Evolutionary conservation across 345 rosid genomes (phyloP), one percentile per base, ranked within the genome.

Genomic region (Aethionema arabicum): DNA sequence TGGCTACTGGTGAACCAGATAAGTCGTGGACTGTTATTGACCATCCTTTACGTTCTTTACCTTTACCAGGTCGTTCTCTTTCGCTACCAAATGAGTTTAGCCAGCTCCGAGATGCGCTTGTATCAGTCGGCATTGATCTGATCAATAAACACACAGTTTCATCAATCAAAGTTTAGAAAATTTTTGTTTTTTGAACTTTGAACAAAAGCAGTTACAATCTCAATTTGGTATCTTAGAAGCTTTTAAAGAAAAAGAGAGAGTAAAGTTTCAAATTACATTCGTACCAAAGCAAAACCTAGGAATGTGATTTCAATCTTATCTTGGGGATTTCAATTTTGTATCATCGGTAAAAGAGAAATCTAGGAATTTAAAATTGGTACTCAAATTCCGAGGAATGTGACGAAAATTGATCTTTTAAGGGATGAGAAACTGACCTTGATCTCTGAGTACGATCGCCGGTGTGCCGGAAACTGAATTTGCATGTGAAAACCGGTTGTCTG

Each of bases 401-500:
- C 47, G 47, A 39, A 30, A 44, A 57, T 33, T 48, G 51, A 50
- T 49, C 36, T 29, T n/a, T n/a, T 16, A 11, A 21, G 32, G 13
- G 42, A 35, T 27, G 30, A 21, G 32, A 52, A 48, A 75, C 84
- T 42, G 31, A 91, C 98, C 93, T 85, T 58, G 96, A 77, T 59
- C 85, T 68, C 51, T 77, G 87, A 67, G 73, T 77, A 9, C 89
- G 85, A 75, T 85, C 93, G 5, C 84, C 82, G 43, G 84, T 76
- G 72, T 59, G 78, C 65, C 95, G 78, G 57, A 85, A 82, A 70
- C 84, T 86, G 88, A 92, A 92, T 65, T 85, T 81, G 83, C 98
- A 92, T 43, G 96, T 85, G 77, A 92, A 92, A 49, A 92, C 98
- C 2, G 98, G 98, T 52, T 92, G 98, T 7, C 84, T 65, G 44